Conservation (phyloP, 331 rosid genomes). For the Rhamnella rubrinervis region DNA sequence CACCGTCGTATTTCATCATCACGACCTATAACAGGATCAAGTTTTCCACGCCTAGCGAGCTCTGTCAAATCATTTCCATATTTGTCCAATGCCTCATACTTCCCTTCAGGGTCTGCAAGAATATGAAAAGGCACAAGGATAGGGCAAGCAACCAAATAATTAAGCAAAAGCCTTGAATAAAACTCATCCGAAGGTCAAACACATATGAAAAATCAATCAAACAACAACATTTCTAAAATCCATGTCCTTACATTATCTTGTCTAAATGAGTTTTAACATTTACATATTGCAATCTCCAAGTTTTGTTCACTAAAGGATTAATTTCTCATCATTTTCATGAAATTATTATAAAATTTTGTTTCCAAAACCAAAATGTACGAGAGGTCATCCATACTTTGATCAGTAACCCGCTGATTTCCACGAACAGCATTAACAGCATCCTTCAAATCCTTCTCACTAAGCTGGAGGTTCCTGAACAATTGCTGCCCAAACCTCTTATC, state of each 20-base stretch:
- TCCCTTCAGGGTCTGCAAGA: constrained; percentile 86
- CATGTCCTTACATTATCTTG: too few species aligned
- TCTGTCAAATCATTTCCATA: constrained; percentile 93
- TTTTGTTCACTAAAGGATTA: too few species aligned
- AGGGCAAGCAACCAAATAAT: neutral
- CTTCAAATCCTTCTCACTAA: constrained; percentile 69
- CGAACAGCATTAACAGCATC: constrained; percentile 84
- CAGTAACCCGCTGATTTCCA: constrained; percentile 91
- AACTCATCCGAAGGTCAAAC: constrained; percentile 2
- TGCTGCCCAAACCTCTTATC: constrained; percentile 86
- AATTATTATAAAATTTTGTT: neutral
- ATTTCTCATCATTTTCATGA: neutral
- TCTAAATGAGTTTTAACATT: too few species aligned
- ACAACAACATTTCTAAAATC: too few species aligned
- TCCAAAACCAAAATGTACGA: constrained; percentile 9
- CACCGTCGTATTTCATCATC: constrained; percentile 98
- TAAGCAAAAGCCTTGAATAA: neutral
- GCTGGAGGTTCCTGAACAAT: constrained; percentile 66
- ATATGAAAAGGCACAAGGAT: neutral
- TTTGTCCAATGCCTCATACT: constrained; percentile 82
- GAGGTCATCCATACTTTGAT: constrained; percentile 63
- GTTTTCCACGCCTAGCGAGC: constrained; percentile 95
- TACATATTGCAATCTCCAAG: too few species aligned
- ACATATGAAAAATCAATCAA: neutral
- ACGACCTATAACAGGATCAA: constrained; percentile 95